Conservation (phyloP, 2,329 filamentous ascomycete genomes). For the Diaporthe sp. region DNA sequence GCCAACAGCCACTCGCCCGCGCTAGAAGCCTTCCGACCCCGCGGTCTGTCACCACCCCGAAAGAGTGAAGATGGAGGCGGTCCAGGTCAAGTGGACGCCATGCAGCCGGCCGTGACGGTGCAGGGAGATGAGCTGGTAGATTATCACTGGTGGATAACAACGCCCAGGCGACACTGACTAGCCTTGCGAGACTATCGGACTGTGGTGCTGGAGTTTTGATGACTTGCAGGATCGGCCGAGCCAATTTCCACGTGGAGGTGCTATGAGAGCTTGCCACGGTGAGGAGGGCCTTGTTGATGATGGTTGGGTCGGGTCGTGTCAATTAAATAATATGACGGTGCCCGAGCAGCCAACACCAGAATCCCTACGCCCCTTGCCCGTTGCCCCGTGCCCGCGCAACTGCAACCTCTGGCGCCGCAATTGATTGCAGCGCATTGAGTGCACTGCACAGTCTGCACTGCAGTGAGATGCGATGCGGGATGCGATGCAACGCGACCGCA, state of each 20-base stretch:
- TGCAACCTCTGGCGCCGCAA: not conserved
- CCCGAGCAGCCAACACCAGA: not conserved
- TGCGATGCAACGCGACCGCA: constrained; percentile 6
- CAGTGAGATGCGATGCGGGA: not conserved
- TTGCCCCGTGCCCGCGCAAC: not conserved
- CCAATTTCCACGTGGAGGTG: constrained; percentile 29
- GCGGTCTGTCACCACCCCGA: constrained; percentile 8
- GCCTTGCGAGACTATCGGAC: constrained; percentile 28
- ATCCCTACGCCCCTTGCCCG: too few relatives aligned
- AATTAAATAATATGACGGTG: constrained; percentile 6
- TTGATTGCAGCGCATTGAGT: not conserved
- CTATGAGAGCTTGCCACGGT: not conserved
- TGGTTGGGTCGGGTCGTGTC: not conserved
- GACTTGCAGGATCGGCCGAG: constrained; percentile 30
- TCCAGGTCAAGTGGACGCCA: not conserved
- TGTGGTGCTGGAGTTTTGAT: constrained; percentile 3
- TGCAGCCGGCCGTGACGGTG: constrained; percentile 15
- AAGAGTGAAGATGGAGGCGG: not conserved
- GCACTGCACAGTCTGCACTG: not conserved
- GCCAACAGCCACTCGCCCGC: constrained; percentile 17
- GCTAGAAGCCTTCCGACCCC: constrained; percentile 24
- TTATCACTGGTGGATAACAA: constrained; percentile 14
- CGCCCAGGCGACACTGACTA: constrained; percentile 26
- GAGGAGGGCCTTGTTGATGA: constrained; percentile 7
- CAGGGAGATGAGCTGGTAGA: not conserved